Evolutionary conservation across 108 stramenopile species (phyloP).

Genomic region (Parietichytrium sp.): DNA sequence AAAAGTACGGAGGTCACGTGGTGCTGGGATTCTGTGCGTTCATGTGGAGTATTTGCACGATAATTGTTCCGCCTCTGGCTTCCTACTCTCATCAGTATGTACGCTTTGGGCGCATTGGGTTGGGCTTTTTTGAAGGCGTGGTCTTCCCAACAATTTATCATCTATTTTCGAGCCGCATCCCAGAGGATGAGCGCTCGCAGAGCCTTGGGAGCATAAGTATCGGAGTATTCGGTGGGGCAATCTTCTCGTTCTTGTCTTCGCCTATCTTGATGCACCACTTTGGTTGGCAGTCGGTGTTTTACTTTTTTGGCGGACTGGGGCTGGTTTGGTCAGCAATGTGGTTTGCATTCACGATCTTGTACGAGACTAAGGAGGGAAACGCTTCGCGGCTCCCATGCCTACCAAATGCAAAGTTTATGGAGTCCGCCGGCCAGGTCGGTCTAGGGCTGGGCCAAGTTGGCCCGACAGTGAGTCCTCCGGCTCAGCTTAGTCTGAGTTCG

Average conservation of each 20-base stretch:
- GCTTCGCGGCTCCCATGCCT: not conserved
- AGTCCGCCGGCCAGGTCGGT: no score
- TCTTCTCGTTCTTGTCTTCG: constrained; percentile 16
- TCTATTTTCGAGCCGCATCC: constrained; percentile 27
- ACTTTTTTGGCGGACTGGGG: constrained; percentile 17
- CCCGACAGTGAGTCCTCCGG: no score
- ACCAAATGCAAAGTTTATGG: no score
- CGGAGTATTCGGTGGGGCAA: constrained; percentile 27
- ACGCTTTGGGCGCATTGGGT: not conserved
- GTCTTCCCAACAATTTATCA: not conserved
- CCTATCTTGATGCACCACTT: constrained; percentile 36
- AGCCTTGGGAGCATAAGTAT: not conserved
- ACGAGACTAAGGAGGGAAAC: not conserved
- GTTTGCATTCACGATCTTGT: not conserved
- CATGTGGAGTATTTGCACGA: constrained; percentile 8
- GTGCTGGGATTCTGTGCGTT: constrained; percentile 29
- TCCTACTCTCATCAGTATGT: not conserved
- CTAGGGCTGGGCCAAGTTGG: no score
- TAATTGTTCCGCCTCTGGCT: constrained; percentile 12
- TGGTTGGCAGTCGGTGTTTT: not conserved
- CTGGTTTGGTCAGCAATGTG: not conserved
- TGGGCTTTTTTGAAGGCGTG: not conserved
- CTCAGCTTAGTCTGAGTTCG: not conserved
- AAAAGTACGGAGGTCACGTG: constrained; percentile 21
- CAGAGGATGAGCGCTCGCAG: constrained; percentile 21